These are phyloP conservation scores for Chaetomiaceae sp. DNA, from an alignment of 2,329 filamentous ascomycete species.

Conservation along the genomic window DNA sequence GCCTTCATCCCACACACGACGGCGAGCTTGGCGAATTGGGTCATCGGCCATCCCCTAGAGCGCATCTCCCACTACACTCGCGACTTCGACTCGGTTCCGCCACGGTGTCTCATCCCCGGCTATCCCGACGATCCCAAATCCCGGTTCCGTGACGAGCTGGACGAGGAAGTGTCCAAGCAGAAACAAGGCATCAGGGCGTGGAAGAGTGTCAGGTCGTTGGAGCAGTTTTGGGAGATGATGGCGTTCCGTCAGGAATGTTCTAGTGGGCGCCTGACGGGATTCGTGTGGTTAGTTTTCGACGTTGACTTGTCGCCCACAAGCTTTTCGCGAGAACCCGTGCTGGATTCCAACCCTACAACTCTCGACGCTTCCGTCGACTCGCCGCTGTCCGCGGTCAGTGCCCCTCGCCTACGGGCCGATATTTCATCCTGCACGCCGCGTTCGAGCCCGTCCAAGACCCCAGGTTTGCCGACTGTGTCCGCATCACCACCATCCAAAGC, in stretches of 20 bases:
- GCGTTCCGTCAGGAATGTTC: conserved; percentile 93
- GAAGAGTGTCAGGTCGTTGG: conserved; percentile 76
- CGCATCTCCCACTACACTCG: conserved; percentile 57
- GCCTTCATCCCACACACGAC: conserved; percentile 64
- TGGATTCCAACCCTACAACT: conserved; percentile 23
- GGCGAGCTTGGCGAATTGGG: conserved; percentile 53
- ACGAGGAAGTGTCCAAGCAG: conserved; percentile 68
- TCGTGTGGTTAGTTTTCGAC: conserved; percentile 88
- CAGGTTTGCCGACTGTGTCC: conserved; percentile 2
- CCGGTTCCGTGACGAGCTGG: conserved; percentile 80
- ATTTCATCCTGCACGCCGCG: conserved; percentile 21
- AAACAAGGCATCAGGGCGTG: conserved; percentile 62
- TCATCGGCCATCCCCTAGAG: conserved; percentile 67
- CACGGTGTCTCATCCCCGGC: conserved; percentile 78
- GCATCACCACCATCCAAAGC: conserved; percentile 19
- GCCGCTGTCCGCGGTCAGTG: conserved; percentile 24
- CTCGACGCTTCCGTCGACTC: conserved; percentile 29
- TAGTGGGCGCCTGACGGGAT: conserved; percentile 84
- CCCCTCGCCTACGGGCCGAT: conserved; percentile 29
- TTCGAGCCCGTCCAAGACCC: conserved; percentile 25
- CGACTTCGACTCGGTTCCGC: conserved; percentile 59
- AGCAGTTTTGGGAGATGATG: conserved; percentile 99
- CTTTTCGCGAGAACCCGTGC: neutral
- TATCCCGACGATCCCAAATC: conserved; percentile 96
- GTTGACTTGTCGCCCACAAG: conserved; percentile 31